Evolutionary conservation across 164 flowering plant species (phyloP).

Genomic region (Taxillus chinensis): DNA sequence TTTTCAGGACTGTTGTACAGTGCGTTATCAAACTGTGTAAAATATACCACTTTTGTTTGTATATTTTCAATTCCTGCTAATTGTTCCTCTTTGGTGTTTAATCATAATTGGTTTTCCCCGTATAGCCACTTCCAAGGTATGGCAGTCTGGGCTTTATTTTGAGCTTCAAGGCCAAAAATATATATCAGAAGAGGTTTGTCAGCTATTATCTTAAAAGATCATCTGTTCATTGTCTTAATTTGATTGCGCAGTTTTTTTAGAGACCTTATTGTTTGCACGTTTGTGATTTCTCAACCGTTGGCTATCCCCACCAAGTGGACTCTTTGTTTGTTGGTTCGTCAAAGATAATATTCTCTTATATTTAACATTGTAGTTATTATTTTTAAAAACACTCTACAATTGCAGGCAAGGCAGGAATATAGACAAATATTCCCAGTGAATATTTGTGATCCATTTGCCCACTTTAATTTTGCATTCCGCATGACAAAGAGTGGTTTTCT

Average conservation of each 20-base stretch:
- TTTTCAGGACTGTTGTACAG: no score
- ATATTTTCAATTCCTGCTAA: no score
- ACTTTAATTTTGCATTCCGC: constrained; percentile 66
- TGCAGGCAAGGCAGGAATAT: constrained; percentile 54
- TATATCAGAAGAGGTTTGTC: constrained; percentile 53
- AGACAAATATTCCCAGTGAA: constrained; percentile 50
- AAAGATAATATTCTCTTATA: background rate
- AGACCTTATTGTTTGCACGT: no score
- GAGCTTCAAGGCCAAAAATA: constrained; percentile 23
- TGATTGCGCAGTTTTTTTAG: background rate
- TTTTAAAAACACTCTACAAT: background rate
- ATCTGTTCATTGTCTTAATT: background rate
- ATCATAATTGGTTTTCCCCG: constrained; percentile 4
- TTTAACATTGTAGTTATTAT: constrained; percentile 1
- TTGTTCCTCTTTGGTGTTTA: no score
- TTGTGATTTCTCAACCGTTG: no score
- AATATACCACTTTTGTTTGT: no score
- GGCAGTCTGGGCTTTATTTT: constrained; percentile 58
- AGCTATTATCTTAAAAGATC: background rate
- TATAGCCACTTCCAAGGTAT: constrained; percentile 63
- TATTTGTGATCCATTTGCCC: constrained; percentile 42
- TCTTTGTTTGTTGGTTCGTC: background rate
- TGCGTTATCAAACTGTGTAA: no score
- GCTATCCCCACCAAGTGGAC: no score
- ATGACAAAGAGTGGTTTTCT: constrained; percentile 43